A percentile compares a stretch with the other conserved stretches of the same genome.
Evolutionary conservation across 345 rosid genomes (phyloP).

Genomic region (Turritis glabra): DNA sequence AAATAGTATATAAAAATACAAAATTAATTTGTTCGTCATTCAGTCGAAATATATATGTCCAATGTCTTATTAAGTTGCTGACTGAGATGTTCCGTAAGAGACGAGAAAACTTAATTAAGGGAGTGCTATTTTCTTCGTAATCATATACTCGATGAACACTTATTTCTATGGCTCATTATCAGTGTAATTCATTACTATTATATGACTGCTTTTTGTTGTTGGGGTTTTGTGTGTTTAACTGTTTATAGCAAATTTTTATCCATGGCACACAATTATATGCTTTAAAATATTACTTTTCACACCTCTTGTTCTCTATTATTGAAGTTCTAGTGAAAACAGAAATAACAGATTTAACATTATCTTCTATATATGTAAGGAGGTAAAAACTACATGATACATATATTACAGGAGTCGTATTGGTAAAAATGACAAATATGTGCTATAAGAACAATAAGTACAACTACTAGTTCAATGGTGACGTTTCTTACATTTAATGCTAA

Average conservation of each 20-base stretch:
- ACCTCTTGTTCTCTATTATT: neutral
- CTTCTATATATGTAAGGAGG: neutral
- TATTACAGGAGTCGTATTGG: neutral
- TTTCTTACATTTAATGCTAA: too few species aligned
- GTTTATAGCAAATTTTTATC: constrained; percentile 26
- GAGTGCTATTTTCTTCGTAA: neutral
- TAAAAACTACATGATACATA: neutral
- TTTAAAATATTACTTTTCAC: neutral
- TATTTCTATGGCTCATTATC: constrained; percentile 1
- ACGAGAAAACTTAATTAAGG: constrained; percentile 4
- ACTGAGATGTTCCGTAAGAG: constrained; percentile 12
- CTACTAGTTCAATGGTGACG: neutral
- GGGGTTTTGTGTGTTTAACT: neutral
- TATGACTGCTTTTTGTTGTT: constrained; percentile 18
- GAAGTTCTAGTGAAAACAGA: constrained; percentile 1
- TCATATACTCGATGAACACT: neutral
- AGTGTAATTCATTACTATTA: neutral
- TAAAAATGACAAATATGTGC: neutral
- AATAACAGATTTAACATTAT: neutral
- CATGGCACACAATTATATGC: constrained; percentile 16
- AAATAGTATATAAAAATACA: neutral
- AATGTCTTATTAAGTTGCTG: neutral
- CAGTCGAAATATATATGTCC: too few species aligned
- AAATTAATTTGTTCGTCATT: neutral
- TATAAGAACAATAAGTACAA: neutral